A percentile compares a stretch with the other conserved stretches of the same genome.
Evolutionary conservation across 495 filamentous ascomycete species (phyloP).

Genomic region (Poronia punctata): DNA sequence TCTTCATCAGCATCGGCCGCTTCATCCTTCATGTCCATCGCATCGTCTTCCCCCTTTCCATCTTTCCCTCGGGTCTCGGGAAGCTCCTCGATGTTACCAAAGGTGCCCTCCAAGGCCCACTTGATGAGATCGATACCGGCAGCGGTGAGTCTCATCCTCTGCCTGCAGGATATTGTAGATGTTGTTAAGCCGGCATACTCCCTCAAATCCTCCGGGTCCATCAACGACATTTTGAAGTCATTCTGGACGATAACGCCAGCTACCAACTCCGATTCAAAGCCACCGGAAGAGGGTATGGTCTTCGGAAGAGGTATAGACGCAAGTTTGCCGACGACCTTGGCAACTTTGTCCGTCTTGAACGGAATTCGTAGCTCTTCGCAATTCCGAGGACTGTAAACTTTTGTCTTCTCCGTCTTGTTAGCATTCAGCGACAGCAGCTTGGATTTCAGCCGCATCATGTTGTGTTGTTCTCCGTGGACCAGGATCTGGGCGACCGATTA

Average conservation of each 20-base stretch:
- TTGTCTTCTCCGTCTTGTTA: constrained; percentile 68
- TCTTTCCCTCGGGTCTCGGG: constrained; percentile 35
- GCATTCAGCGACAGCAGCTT: constrained; percentile 87
- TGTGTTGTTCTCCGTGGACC: constrained; percentile 93
- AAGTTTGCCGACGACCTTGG: constrained; percentile 91
- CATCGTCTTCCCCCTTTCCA: constrained; percentile 9
- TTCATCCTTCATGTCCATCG: constrained; percentile 32
- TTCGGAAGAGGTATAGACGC: constrained; percentile 67
- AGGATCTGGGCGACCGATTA: constrained; percentile 55
- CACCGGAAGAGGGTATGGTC: constrained; percentile 17
- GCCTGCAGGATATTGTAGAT: constrained; percentile 85
- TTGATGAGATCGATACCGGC: constrained; percentile 85
- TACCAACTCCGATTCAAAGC: constrained; percentile 49
- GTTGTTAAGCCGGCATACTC: constrained; percentile 95
- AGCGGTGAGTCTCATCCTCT: constrained; percentile 74
- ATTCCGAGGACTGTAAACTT: constrained; percentile 88
- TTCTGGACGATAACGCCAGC: constrained; percentile 91
- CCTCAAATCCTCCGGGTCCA: constrained; percentile 90
- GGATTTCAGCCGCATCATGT: constrained; percentile 95
- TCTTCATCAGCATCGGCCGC: constrained; percentile 54
- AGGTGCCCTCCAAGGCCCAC: constrained; percentile 91
- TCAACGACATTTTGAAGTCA: constrained; percentile 90
- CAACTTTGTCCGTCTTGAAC: constrained; percentile 91
- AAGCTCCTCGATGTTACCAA: constrained; percentile 74
- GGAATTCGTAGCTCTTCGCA: constrained; percentile 94